These are phyloP conservation scores for Postia placenta DNA, from an alignment of 768 basidiomycete genomes.

Conservation along the genomic window DNA sequence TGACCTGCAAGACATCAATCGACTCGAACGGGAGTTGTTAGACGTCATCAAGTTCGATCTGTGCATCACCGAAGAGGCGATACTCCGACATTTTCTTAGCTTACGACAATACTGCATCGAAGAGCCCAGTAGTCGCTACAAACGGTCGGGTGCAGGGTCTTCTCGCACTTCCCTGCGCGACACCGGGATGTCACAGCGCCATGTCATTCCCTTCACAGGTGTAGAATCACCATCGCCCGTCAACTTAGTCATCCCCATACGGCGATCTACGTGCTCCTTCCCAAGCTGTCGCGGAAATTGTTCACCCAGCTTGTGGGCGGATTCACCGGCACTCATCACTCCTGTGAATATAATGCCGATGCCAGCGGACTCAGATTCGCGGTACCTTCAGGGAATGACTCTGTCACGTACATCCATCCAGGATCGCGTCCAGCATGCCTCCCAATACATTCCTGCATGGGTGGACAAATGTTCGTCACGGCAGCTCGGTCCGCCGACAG, in stretches of 20 bases:
- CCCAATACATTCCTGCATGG: too few relatives aligned
- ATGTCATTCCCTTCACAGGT: constrained; percentile 76
- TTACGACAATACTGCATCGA: constrained; percentile 70
- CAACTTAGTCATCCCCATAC: neutral
- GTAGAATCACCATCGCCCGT: constrained; percentile 53
- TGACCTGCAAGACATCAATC: constrained; percentile 97
- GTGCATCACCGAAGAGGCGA: constrained; percentile 71
- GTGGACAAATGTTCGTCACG: too few relatives aligned
- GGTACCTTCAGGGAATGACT: too few relatives aligned
- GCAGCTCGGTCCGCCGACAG: too few relatives aligned
- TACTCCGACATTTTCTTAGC: constrained; percentile 78
- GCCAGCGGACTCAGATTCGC: too few relatives aligned
- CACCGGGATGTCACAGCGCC: constrained; percentile 33
- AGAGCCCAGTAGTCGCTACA: constrained; percentile 57
- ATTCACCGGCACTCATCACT: neutral
- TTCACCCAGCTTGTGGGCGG: neutral
- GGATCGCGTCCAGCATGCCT: too few relatives aligned
- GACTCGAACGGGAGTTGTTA: constrained; percentile 86
- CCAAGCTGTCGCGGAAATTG: neutral
- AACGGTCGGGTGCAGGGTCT: constrained; percentile 32
- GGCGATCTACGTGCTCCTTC: neutral
- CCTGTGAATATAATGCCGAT: neutral
- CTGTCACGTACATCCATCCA: too few relatives aligned
- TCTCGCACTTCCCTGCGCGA: neutral
- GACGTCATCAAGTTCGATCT: constrained; percentile 52